Base-by-base conservation (phyloP, 2,329 filamentous ascomycete genomes). In the Calycina marina region DNA sequence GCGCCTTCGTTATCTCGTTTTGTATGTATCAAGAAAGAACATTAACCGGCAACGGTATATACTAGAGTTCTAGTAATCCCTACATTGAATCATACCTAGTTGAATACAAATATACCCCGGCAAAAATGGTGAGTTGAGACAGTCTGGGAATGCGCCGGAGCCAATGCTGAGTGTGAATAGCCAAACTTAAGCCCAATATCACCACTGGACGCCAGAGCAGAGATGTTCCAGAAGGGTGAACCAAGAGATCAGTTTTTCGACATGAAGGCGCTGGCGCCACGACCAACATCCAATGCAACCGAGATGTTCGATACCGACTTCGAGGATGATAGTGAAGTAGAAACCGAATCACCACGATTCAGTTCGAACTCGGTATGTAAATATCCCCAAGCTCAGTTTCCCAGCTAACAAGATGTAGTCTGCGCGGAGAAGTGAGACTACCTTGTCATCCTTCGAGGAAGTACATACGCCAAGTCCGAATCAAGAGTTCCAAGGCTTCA, bases 401-500 rank as follows among this genome's bases (percentile, higher is more conserved):
- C 35, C 42, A 31, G 40, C 25, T 22, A 35, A 6, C 37, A 20
- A 32, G 18, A n/a, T 25, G 14, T 46, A 85, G 79, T 66, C 70
- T 40, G 69, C 67, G 46, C 70, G 80, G 48, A 72, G 72, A 38
- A 92, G 83, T 60, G 73, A 86, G 51, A 88, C 83, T 3, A 93
- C 86, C 2, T 64, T 90, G 22, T 93, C 85, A 5, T 88, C 83
- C 1, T 85, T 80, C 48, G 84, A 92, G 49, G 85, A 93, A 52
- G 67, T 76, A 3, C 72, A 72, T 17, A 93, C 86, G 15, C 86
- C 86, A 12, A 69, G 72, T 40, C 78, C 78, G 28, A 68, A 61
- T 2, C 65, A 65, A 43, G 64, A 69, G 41, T 67, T 71, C 39
- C 65, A 65, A 40, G 62, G 63, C 16, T 82, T 75, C 47, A 63